These are phyloP conservation scores for Ammopiptanthus mongolicus DNA, from an alignment of 306 rosid genomes.

Conservation along the genomic window DNA sequence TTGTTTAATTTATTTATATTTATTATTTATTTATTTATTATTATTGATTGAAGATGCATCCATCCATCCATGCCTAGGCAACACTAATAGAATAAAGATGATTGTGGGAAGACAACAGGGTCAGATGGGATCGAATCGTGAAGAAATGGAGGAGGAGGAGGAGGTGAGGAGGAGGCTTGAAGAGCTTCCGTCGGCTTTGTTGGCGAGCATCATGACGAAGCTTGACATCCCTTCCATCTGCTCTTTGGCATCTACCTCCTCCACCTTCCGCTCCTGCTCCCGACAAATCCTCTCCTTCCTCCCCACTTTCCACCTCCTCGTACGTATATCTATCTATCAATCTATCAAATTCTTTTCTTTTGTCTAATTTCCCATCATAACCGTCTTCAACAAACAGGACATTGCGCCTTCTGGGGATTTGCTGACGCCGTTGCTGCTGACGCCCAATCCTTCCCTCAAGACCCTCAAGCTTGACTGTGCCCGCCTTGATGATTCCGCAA, in stretches of 20 bases:
- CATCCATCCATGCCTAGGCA: too few relatives aligned
- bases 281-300: constrained; percentile 63
- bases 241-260: constrained; percentile 70
- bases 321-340: constrained; percentile 25
- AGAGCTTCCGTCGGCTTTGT: constrained; percentile 52
- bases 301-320: constrained; percentile 74
- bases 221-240: constrained; percentile 80
- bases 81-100: too few relatives aligned
- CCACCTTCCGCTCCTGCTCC: constrained; percentile 51
- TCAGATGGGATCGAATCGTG: not conserved
- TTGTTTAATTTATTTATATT: too few relatives aligned
- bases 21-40: too few relatives aligned
- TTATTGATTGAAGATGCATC: too few relatives aligned
- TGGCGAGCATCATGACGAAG: constrained; percentile 63
- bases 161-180: constrained; percentile 36
- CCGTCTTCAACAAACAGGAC: constrained; percentile 35
- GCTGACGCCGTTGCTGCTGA: constrained; percentile 68
- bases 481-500: constrained; percentile 74
- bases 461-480: constrained; percentile 68
- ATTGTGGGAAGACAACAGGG: too few relatives aligned
- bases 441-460: constrained; percentile 57
- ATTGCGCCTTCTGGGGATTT: constrained; percentile 58
- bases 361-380: not conserved
- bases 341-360: too few relatives aligned
- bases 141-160: not conserved